Conservation (phyloP, 495 filamentous ascomycete genomes). For the Hypoxylon lenormandii region DNA sequence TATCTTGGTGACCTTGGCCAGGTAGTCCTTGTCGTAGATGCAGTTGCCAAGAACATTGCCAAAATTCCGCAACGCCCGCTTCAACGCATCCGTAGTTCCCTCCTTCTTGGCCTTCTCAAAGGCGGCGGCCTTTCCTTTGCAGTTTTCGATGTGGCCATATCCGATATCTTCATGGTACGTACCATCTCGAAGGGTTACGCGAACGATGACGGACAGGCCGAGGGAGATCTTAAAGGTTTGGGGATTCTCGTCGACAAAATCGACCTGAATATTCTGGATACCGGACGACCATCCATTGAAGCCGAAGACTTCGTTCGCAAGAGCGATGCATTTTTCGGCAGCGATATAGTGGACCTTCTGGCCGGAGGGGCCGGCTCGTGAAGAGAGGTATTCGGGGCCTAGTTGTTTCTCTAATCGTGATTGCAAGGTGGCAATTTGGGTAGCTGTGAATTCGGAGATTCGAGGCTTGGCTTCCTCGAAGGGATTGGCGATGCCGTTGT, state of each 20-base stretch:
- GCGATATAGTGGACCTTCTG: conserved; percentile 90
- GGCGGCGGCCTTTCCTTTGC: conserved; percentile 89
- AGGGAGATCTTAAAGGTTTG: conserved; percentile 76
- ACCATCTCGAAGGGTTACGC: conserved; percentile 89
- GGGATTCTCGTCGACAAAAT: conserved; percentile 77
- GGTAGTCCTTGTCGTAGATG: conserved; percentile 94
- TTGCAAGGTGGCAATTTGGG: conserved; percentile 89
- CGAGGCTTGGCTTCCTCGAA: conserved; percentile 77
- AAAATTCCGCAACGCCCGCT: conserved; percentile 89
- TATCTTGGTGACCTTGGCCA: conserved; percentile 83
- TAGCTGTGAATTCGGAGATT: conserved; percentile 83
- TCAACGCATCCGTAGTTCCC: conserved; percentile 92
- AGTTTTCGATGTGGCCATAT: conserved; percentile 94
- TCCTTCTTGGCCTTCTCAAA: conserved; percentile 99
- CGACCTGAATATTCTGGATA: conserved; percentile 88
- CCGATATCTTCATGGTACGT: conserved; percentile 97
- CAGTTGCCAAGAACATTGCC: conserved; percentile 97
- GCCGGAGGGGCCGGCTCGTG: conserved; percentile 80
- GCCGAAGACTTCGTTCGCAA: conserved; percentile 97
- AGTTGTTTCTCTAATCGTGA: conserved; percentile 88
- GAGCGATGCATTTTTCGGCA: conserved; percentile 91
- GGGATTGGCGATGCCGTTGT: conserved; percentile 72
- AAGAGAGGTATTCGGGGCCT: conserved; percentile 95
- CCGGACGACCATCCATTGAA: conserved; percentile 98
- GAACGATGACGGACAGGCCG: conserved; percentile 86